phyloP scores from a whole-genome alignment of 2,329 filamentous ascomycete species.

The Epichloe hybrida region DNA sequence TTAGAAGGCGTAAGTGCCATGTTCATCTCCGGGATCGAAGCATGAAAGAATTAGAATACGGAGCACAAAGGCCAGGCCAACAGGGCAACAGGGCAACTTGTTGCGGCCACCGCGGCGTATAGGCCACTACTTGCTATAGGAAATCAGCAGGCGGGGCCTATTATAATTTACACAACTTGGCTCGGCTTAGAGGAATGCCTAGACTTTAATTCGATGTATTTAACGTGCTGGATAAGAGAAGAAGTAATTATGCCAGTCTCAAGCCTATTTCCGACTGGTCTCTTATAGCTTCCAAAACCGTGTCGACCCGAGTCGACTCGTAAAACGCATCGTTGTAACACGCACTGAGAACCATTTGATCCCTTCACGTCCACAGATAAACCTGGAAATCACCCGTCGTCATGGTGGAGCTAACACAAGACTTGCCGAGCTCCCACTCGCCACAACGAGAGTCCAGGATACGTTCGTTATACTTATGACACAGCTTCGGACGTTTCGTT shows the following conservation, averaged over 20 bases:
- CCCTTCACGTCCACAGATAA: background rate
- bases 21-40: constrained; percentile 69
- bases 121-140: no score
- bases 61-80: no score
- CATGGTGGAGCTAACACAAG: background rate
- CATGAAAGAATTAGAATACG: no score
- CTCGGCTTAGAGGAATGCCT: no score
- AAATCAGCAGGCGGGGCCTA: no score
- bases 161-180: no score
- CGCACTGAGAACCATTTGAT: background rate
- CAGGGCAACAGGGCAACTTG: no score
- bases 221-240: no score
- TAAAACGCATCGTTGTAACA: background rate
- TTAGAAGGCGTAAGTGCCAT: constrained; percentile 79
- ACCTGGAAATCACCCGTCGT: background rate
- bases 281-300: background rate
- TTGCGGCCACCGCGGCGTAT: no score
- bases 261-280: background rate
- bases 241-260: background rate
- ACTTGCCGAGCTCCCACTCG: background rate
- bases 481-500: no score
- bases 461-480: no score
- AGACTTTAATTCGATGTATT: no score
- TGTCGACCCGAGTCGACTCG: background rate
- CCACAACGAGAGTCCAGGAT: background rate